Conservation (phyloP, 495 filamentous ascomycete genomes). For the Penicillium lividum region DNA sequence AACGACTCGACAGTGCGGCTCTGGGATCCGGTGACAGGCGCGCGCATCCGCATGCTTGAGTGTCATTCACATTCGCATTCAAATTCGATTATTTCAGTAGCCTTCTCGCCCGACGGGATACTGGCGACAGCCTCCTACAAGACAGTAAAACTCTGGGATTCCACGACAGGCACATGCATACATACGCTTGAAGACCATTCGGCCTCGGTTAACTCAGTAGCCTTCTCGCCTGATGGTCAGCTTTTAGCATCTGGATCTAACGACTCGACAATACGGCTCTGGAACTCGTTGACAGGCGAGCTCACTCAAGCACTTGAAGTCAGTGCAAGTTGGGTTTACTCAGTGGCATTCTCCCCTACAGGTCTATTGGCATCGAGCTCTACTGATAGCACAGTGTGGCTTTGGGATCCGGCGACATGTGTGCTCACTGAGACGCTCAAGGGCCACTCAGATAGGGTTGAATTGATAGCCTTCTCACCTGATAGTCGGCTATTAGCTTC, state of each 20-base stretch:
- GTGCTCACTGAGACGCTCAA: not conserved
- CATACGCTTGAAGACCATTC: too few relatives aligned
- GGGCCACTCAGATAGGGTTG: slow-evolving; percentile 4
- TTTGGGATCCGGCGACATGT: not conserved
- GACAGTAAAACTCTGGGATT: not conserved
- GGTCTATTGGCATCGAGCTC: not conserved
- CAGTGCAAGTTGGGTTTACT: not conserved
- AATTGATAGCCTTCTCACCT: slow-evolving; percentile 27
- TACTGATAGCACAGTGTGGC: not conserved
- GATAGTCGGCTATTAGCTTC: slow-evolving; percentile 26
- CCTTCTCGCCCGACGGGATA: not conserved
- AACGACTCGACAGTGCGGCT: not conserved
- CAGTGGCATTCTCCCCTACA: not conserved
- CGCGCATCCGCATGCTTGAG: not conserved
- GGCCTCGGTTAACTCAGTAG: too few relatives aligned
- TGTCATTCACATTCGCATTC: slow-evolving; percentile 2
- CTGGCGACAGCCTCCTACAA: too few relatives aligned
- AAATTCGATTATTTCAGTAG: too few relatives aligned
- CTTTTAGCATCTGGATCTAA: too few relatives aligned
- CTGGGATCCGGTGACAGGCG: slow-evolving; percentile 10
- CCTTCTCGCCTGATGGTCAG: too few relatives aligned
- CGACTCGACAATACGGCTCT: too few relatives aligned
- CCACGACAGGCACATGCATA: too few relatives aligned
- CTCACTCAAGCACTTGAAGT: slow-evolving; percentile 18
- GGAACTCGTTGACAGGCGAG: slow-evolving; percentile 24